Base-by-base conservation (phyloP, 129 eudicot species). In the Flaveria trinervia region DNA sequence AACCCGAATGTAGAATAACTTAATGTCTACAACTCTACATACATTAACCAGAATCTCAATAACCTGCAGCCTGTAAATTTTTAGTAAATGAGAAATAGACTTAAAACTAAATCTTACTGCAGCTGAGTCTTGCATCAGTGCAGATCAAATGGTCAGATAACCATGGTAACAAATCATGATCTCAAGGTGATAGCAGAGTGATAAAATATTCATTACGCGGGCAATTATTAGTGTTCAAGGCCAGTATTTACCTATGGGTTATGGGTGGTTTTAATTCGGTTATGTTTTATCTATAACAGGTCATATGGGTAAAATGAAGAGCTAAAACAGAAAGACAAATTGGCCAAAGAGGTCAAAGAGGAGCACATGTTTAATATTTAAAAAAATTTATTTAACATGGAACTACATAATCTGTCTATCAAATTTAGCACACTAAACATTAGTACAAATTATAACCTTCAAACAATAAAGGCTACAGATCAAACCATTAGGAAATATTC, bases 131-230 rank as follows among this genome's bases (percentile, higher is more conserved):
- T 50, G 14, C 23, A 22, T 50, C 68, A 73, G 14, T 20, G 10
- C 46, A 2, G 39, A 48, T 33, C 50, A 46, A 45, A 49, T 60
- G 45, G 48, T 26, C 14, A 60, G 60, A 60, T 23, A 45, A 30
- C 20, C 61, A 71, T 16, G 45, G 13, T 28, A 25, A 25, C 18
- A 71, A 9, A 71, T 28, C 41, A 73, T 57, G 51, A 73, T 23
- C 68, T 14, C 68, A 28, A 28, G 44, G 68, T 62, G 68, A 62
- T 28, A 62, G 16, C 67, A 60, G 39, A 11, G 66, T 60, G n/a
- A 17, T 23, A 12, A 25, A 26, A 23, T 23, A 30, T 28, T 28
- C 33, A 60, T 60, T 60, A 23, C 33, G 25, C 16, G 9, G 36
- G n/a, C 36, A 25, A 3, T 23, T 59, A n/a, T 60, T 25, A 25